Base-by-base conservation (phyloP, 139 green algal genomes). In the Micractinium conductrix region DNA sequence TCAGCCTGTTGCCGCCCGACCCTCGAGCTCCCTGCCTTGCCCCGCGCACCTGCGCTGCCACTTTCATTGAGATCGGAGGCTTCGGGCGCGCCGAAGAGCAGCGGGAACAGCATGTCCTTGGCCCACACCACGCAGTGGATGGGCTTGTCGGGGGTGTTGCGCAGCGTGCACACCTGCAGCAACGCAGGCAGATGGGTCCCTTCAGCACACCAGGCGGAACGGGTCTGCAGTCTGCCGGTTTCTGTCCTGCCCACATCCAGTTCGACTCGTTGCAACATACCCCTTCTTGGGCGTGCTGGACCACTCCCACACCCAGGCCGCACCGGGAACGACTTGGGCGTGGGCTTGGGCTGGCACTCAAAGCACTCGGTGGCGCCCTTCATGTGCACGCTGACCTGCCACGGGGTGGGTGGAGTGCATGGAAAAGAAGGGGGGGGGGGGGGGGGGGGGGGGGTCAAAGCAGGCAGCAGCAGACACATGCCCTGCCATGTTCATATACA, bases 41-140 rank as follows among this genome's bases (percentile, higher is more conserved):
- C n/a, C n/a, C n/a, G n/a, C n/a, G n/a, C 9, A n/a, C n/a, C 44
- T 33, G 40, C 42, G 38, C 22, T 65, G 79, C 48, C 1, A 71
- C 45, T 21, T 26, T 89, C 87, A 42, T 94, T 90, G 24, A 94
- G 79, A 58, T 95, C 92, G 35, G 91, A 87, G 0, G 67, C 83
- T 19, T 96, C 95, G 12, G 84, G 60, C 12, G 81, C 74, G 9
- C 96, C 96, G 88, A 99, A 99, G 0, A 99, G 89, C n/a, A 94
- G 87, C 2, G 86, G 68, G 80, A 99, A 99, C 0, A 99, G 93
- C 69, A 99, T 87, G n/a, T 99, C 97, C 89, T 99, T 99, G 74
- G 97, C 93, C 96, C 96, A 99, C 79, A 99, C 97, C 16, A 99
- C 90, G 89, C 95, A 98, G 88, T 99, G 97, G 80, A 99, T 98